Evolutionary conservation across 257 asterid species (phyloP).

Genomic region (Eustoma russellianum): DNA sequence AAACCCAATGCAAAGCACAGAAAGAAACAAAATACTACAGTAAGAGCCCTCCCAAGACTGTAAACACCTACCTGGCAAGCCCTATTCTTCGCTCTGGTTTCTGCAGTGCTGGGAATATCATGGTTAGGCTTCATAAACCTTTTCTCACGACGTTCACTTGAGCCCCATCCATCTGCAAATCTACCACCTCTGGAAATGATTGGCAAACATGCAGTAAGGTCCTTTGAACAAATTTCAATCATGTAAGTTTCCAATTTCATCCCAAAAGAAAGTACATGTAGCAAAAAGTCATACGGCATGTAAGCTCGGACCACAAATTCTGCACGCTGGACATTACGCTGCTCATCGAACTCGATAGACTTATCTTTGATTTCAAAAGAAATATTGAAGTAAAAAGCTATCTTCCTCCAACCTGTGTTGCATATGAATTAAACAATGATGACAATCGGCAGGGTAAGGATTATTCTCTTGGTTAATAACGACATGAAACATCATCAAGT

Average conservation of each 20-base stretch:
- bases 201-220: no score
- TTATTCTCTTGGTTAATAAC: slow-evolving; percentile 8
- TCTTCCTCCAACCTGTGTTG: slow-evolving; percentile 91
- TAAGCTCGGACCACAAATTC: slow-evolving; percentile 84
- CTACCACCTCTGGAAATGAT: slow-evolving; percentile 98
- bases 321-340: slow-evolving; percentile 82
- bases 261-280: no score
- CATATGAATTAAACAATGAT: slow-evolving; percentile 4
- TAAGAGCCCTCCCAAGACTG: neutral
- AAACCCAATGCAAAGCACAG: no score
- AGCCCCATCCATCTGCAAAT: slow-evolving; percentile 98
- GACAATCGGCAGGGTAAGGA: slow-evolving; percentile 1
- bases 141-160: slow-evolving; percentile 91
- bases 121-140: slow-evolving; percentile 82
- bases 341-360: slow-evolving; percentile 83
- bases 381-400: slow-evolving; percentile 89
- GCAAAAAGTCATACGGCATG: slow-evolving; percentile 66
- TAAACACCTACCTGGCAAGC: slow-evolving; percentile 73
- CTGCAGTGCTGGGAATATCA: slow-evolving; percentile 98
- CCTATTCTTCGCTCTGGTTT: slow-evolving; percentile 95
- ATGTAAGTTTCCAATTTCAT: no score
- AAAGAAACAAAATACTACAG: slow-evolving; percentile 3
- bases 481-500: slow-evolving; percentile 3
- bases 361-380: slow-evolving; percentile 93
- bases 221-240: no score